phyloP scores from a whole-genome alignment of 257 asterid genomes.

The Oldenlandia corymbosa region DNA sequence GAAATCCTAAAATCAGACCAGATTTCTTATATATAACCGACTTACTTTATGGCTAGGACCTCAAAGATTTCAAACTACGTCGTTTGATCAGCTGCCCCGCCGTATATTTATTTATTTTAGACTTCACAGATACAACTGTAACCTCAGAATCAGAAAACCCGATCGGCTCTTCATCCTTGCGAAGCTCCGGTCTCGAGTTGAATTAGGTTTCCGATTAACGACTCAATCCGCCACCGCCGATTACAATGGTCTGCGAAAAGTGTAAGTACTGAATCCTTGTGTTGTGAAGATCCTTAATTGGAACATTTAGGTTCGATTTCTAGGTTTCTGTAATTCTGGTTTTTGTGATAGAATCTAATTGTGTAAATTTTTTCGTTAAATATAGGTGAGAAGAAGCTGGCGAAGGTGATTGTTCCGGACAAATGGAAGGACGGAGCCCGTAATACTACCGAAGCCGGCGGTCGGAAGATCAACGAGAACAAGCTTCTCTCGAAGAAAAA shows the following conservation, averaged over 20 bases:
- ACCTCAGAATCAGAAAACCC: background rate
- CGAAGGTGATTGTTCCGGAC: constrained; percentile 94
- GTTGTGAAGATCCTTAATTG: background rate
- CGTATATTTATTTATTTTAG: background rate
- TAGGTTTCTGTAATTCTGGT: background rate
- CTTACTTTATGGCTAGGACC: no score
- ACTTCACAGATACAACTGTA: background rate
- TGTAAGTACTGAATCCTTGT: constrained; percentile 28
- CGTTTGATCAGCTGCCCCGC: background rate
- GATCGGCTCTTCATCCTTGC: background rate
- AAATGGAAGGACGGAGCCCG: constrained; percentile 96
- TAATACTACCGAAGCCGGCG: constrained; percentile 89
- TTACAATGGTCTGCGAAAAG: constrained; percentile 88
- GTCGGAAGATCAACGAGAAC: constrained; percentile 98
- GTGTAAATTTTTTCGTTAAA: constrained; percentile 1
- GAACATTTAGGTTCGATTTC: background rate
- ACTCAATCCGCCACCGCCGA: background rate
- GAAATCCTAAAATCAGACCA: no score
- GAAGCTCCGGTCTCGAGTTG: background rate
- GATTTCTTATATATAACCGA: no score
- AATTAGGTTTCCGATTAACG: background rate
- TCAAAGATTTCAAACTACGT: no score
- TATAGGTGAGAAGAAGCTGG: constrained; percentile 88
- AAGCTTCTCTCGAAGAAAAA: constrained; percentile 88
- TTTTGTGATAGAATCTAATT: background rate